Evolutionary conservation across 805 yeast genomes (phyloP).

Genomic region (Saturnispora serradocipensis): DNA sequence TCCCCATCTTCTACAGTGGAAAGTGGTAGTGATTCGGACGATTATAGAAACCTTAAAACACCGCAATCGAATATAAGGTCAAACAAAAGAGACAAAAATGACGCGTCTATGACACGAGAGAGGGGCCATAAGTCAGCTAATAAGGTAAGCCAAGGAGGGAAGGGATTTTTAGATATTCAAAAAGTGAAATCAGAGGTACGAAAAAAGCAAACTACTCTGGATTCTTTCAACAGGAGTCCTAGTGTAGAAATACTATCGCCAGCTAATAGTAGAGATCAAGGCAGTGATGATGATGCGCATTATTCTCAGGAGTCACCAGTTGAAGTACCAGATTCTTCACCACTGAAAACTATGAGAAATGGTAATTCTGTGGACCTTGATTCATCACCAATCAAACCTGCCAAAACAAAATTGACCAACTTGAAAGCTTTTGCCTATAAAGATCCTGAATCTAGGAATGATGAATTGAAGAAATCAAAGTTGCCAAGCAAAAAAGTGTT

Average conservation of each 20-base stretch:
- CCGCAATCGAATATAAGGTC: background rate
- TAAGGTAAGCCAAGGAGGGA: background rate
- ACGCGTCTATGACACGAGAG: background rate
- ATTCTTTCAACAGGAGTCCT: background rate
- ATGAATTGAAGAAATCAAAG: background rate
- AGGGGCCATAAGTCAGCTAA: background rate
- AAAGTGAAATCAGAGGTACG: background rate
- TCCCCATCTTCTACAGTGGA: background rate
- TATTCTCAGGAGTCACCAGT: conserved; percentile 21
- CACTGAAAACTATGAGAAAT: conserved; percentile 15
- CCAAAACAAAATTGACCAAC: conserved; percentile 23
- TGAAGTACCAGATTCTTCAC: conserved; percentile 46
- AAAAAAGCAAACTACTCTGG: background rate
- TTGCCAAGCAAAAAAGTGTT: conserved; percentile 1
- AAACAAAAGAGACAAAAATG: background rate
- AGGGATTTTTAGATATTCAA: background rate
- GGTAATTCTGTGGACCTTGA: conserved; percentile 11
- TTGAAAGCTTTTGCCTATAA: conserved; percentile 34
- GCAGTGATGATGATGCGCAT: background rate
- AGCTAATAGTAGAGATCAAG: background rate
- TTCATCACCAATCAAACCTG: conserved; percentile 18
- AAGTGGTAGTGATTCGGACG: background rate
- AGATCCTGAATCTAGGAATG: background rate
- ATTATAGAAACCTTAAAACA: background rate
- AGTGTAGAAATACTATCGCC: background rate